These are phyloP conservation scores for Verbena officinalis DNA, from an alignment of 257 asterid genomes.

Conservation along the genomic window DNA sequence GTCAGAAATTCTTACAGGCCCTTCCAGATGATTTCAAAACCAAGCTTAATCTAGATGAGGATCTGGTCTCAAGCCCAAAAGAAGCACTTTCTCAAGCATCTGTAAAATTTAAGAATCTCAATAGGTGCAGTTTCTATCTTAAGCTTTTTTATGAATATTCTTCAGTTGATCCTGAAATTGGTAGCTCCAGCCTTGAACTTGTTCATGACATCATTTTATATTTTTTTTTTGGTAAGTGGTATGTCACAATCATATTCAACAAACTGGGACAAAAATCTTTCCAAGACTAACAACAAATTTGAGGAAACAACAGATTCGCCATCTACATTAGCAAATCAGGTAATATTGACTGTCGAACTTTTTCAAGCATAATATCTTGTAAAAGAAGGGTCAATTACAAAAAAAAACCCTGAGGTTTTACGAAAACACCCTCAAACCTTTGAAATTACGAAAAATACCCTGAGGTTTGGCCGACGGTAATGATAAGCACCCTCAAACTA, in stretches of 20 bases:
- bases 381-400: too few species aligned
- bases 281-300: conserved; percentile 46
- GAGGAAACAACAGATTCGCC: conserved; percentile 56
- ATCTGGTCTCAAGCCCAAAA: conserved; percentile 60
- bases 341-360: conserved; percentile 12
- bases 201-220: neutral
- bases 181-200: neutral
- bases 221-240: conserved; percentile 49
- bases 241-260: conserved; percentile 86
- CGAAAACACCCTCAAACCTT: too few species aligned
- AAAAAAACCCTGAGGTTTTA: too few species aligned
- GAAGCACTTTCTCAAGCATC: conserved; percentile 60
- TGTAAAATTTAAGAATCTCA: conserved; percentile 47
- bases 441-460: too few species aligned
- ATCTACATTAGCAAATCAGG: conserved; percentile 55
- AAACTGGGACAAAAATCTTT: conserved; percentile 54
- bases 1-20: conserved; percentile 47
- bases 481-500: too few species aligned
- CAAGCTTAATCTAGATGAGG: conserved; percentile 69
- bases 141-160: neutral
- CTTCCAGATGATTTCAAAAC: conserved; percentile 68
- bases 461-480: too few species aligned
- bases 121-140: conserved; percentile 41
- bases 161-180: neutral
- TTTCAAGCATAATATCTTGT: too few species aligned